These are phyloP conservation scores for Mycena olivaceomarginata DNA, from an alignment of 768 basidiomycete genomes.

Conservation along the genomic window DNA sequence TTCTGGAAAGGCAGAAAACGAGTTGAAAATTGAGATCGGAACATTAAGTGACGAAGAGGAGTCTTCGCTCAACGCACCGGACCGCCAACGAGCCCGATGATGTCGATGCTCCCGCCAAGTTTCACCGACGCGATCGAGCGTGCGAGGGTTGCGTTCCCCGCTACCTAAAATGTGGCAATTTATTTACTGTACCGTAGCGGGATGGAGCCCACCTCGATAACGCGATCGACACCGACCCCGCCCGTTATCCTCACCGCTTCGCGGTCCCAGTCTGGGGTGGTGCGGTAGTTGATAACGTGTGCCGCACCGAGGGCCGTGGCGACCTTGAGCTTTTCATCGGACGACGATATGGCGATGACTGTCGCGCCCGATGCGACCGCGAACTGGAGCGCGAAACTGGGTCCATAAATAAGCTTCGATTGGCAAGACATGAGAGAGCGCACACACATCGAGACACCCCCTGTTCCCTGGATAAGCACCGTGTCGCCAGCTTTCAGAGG, in stretches of 20 bases:
- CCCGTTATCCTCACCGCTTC: constrained; percentile 60
- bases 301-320: constrained; percentile 47
- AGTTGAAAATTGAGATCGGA: too few relatives aligned
- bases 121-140: constrained; percentile 53
- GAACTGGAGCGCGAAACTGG: constrained; percentile 68
- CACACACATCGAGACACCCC: constrained; percentile 64
- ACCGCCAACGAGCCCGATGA: constrained; percentile 54
- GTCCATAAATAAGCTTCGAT: neutral
- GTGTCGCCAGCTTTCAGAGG: constrained; percentile 69
- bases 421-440: neutral
- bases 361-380: constrained; percentile 69
- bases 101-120: constrained; percentile 54
- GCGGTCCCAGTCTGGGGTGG: constrained; percentile 68
- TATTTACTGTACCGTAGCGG: too few relatives aligned
- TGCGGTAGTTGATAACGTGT: constrained; percentile 71
- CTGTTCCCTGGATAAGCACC: constrained; percentile 67
- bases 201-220: constrained; percentile 50
- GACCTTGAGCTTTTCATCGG: constrained; percentile 65
- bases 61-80: constrained; percentile 35
- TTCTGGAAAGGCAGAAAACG: constrained; percentile 21
- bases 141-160: constrained; percentile 59
- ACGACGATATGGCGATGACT: constrained; percentile 72
- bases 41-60: too few relatives aligned
- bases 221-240: constrained; percentile 47
- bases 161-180: too few relatives aligned